Percentiles rank a stretch among this genome's conserved stretches.
phyloP scores from a whole-genome alignment of 2,329 filamentous ascomycete genomes.

The Aspergillus ruber region DNA sequence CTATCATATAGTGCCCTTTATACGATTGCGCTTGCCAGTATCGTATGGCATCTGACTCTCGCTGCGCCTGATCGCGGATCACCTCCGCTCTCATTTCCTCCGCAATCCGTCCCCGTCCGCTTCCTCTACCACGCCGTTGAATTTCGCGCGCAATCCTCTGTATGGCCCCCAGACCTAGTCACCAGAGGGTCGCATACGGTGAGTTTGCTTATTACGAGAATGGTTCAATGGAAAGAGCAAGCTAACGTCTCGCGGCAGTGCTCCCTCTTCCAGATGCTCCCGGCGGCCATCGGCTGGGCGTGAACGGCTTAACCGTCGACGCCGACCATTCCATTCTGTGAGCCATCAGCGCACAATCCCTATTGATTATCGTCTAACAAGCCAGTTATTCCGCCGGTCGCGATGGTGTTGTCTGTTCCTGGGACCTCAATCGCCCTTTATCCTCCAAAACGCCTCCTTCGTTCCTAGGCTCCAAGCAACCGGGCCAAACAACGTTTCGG shows the following conservation, averaged over 20 bases:
- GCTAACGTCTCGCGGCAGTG: conserved; percentile 40
- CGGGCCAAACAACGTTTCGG: conserved; percentile 47
- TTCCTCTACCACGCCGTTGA: too few species aligned
- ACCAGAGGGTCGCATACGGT: conserved; percentile 65
- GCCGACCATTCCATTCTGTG: conserved; percentile 77
- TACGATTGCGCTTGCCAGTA: background rate
- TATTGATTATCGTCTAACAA: background rate
- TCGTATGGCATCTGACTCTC: conserved; percentile 3
- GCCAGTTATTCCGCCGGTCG: conserved; percentile 86
- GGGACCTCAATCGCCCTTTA: conserved; percentile 59
- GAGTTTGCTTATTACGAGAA: conserved; percentile 21
- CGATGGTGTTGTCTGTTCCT: conserved; percentile 92
- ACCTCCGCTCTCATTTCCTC: conserved; percentile 23
- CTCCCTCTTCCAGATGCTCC: conserved; percentile 66
- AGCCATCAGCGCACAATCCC: conserved; percentile 27
- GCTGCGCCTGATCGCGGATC: conserved; percentile 17
- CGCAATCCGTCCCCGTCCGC: conserved; percentile 14
- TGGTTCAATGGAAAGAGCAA: background rate
- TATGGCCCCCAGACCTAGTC: conserved; percentile 64
- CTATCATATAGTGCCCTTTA: background rate
- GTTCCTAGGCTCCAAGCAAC: conserved; percentile 16
- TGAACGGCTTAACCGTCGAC: conserved; percentile 91
- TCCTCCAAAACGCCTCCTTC: conserved; percentile 17
- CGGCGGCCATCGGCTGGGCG: conserved; percentile 84
- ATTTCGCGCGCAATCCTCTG: conserved; percentile 12